Percentiles rank a stretch among this genome's conserved stretches.
phyloP scores from a whole-genome alignment of 2,329 filamentous ascomycete genomes.

The Gnomoniopsis smithogilvyi region DNA sequence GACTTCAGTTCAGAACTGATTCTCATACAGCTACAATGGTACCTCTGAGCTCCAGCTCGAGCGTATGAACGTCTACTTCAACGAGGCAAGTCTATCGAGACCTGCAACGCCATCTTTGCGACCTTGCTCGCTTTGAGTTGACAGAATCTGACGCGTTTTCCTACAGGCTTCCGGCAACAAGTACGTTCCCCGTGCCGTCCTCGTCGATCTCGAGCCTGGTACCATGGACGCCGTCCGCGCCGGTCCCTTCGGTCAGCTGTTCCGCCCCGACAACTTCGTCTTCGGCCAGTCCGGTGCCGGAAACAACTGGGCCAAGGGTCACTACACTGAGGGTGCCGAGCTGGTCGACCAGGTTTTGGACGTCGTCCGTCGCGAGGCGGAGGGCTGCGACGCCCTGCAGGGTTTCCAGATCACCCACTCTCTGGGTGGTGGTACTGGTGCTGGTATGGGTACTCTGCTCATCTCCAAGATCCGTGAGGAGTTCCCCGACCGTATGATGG shows the following conservation, averaged over 20 bases:
- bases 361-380: conserved; percentile 97
- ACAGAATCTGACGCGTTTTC: conserved; percentile 8
- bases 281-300: conserved; percentile 99
- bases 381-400: conserved; percentile 99
- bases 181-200: conserved; percentile 98
- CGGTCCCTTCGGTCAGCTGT: conserved; percentile 96
- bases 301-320: conserved; percentile 99
- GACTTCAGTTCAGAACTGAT: conserved; percentile 12
- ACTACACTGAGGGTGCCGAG: conserved; percentile 99
- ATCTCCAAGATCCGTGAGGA: conserved; percentile 99
- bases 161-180: conserved; percentile 90
- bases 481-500: conserved; percentile 99
- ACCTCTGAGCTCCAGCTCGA: conserved; percentile 98
- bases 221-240: conserved; percentile 99
- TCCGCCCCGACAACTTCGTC: conserved; percentile 99
- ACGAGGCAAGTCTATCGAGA: conserved; percentile 47
- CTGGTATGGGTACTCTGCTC: conserved; percentile 98
- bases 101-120: background rate
- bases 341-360: conserved; percentile 97
- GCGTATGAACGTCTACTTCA: conserved; percentile 99
- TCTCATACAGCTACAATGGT: conserved; percentile 77
- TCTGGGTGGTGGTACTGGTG: conserved; percentile 99
- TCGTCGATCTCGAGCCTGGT: conserved; percentile 98
- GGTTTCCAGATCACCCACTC: conserved; percentile 99
- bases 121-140: background rate